Base-by-base conservation (phyloP, 805 yeast genomes). In the Candida vartiovaarae region DNA sequence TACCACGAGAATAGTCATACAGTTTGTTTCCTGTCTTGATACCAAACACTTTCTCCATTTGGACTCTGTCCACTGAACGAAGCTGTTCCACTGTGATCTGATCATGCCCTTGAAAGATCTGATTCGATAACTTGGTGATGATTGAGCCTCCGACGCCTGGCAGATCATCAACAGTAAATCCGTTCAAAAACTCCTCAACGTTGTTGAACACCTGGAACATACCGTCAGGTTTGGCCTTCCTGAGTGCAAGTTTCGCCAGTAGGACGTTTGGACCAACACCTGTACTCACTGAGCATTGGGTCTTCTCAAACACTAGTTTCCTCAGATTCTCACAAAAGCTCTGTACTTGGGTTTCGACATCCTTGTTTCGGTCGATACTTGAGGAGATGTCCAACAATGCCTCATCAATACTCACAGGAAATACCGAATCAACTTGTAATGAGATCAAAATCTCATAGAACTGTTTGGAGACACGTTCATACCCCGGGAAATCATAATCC, bases 401-500 rank as follows among this genome's bases (percentile, higher is more conserved):
- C 57, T 93, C 99, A 61, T 93, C 98, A 3, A 93, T 80, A 48
- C 95, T 88, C 1, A 93, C 86, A 0, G 98, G 98, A 29, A 80
- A 70, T 5, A 57, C 42, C 20, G 48, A 45, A 47, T 62, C 62
- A 27, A 71, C 66, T 0, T 66, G 57, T n/a, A 70, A 55, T 0
- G 65, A 60, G 2, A 78, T 45, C 39, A 93, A 63, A 10, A 74
- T 71, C 3, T 77, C 68, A 60, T 89, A 93, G 41, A 93, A 77
- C 7, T 62, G 62, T 26, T 72, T 68, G 0, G 97, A 86, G 20
- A 74, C 72, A 30, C 56, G 53, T 57, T 85, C 93, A 57, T 89
- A 89, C 5, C 75, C 73, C 4, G 72, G 78, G 60, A 90, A 91
- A 49, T 87, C 83, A 57, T 88, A 87, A 6, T 78, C 82, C 15